Conservation (phyloP, 2,329 filamentous ascomycete species). For the Aspergillus oerlinghausenensis region DNA sequence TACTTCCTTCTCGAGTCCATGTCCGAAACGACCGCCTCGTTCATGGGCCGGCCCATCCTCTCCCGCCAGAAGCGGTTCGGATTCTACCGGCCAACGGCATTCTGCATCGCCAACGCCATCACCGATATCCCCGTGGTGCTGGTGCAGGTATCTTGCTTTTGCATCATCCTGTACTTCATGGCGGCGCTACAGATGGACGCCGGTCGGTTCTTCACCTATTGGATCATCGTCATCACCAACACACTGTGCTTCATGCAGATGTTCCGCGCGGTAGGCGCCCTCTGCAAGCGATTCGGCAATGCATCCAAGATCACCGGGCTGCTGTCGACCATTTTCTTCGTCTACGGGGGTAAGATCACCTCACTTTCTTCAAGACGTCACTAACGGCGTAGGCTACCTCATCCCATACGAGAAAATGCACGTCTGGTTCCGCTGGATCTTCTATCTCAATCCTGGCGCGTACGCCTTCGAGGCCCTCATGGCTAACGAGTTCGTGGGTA, state of each 20-base stretch:
- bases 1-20: conserved; percentile 58
- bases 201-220: conserved; percentile 56
- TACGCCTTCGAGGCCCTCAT: conserved; percentile 65
- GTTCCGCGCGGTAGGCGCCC: conserved; percentile 45
- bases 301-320: conserved; percentile 44
- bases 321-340: conserved; percentile 42
- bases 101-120: conserved; percentile 53
- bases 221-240: conserved; percentile 49
- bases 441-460: conserved; percentile 59
- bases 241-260: conserved; percentile 50
- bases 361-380: background rate
- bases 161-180: conserved; percentile 59
- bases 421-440: conserved; percentile 59
- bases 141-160: conserved; percentile 54
- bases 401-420: conserved; percentile 58
- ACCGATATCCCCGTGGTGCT: conserved; percentile 54
- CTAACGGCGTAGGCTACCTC: conserved; percentile 47
- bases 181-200: conserved; percentile 48
- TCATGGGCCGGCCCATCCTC: conserved; percentile 60
- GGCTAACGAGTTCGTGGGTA: conserved; percentile 62
- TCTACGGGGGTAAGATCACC: conserved; percentile 43
- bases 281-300: conserved; percentile 44
- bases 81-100: conserved; percentile 59
- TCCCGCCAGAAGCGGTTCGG: conserved; percentile 65
- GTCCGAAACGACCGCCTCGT: conserved; percentile 56